Conservation (phyloP, 331 rosid genomes). For the Quercus tomentella region DNA sequence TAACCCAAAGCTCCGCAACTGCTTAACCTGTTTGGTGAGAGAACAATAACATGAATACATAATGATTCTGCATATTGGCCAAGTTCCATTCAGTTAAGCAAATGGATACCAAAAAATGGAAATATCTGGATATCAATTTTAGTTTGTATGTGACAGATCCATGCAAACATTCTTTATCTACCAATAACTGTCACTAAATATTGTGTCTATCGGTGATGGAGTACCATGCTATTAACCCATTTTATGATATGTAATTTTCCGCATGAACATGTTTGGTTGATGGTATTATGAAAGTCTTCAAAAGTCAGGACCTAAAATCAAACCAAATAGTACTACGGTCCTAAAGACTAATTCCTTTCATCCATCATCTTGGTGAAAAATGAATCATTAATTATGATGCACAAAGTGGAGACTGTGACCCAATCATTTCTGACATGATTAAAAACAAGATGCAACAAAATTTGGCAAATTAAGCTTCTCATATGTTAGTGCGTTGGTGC, state of each 20-base stretch:
- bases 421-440: not conserved
- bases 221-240: not conserved
- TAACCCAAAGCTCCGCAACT: conserved; percentile 53
- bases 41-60: conserved; percentile 2
- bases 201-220: not conserved
- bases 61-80: not conserved
- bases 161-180: not conserved
- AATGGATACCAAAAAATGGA: not conserved
- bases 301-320: not conserved
- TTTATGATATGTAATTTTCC: not conserved
- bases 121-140: not conserved
- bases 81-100: not conserved
- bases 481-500: not conserved
- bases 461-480: not conserved
- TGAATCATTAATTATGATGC: not conserved
- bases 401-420: not conserved
- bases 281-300: not conserved
- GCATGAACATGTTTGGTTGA: not conserved
- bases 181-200: not conserved
- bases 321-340: not conserved
- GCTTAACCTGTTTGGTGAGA: conserved; percentile 49
- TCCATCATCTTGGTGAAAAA: not conserved
- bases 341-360: not conserved
- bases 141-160: not conserved
- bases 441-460: not conserved